These are phyloP conservation scores for Apiotrichum sp. DNA, from an alignment of 1,284 basidiomycete genomes.

Conservation along the genomic window DNA sequence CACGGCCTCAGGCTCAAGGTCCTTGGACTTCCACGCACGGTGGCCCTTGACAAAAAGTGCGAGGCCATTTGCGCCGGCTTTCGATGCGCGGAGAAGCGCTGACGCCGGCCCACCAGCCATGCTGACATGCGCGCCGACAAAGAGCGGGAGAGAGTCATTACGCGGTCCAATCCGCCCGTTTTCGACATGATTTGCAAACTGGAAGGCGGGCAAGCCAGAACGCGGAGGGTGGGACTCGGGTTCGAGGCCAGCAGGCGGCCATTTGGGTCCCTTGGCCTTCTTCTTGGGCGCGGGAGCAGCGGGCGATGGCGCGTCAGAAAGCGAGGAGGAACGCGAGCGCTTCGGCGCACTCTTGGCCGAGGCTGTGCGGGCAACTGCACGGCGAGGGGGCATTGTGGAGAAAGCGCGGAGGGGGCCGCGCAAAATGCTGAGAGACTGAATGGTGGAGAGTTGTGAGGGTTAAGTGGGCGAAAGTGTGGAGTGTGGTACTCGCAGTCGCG, in stretches of 20 bases:
- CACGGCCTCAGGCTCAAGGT: conserved; percentile 54
- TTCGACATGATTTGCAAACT: conserved; percentile 7
- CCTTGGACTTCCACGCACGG: conserved; percentile 65
- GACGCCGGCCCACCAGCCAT: conserved; percentile 73
- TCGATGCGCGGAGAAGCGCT: conserved; percentile 61
- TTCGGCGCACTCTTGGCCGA: conserved; percentile 2
- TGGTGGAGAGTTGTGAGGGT: not conserved
- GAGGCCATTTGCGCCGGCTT: conserved; percentile 72
- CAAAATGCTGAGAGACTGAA: not conserved
- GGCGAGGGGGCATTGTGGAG: conserved; percentile 4
- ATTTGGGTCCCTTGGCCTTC: conserved; percentile 16
- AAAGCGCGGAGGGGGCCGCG: not conserved
- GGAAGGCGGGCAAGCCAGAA: conserved; percentile 31
- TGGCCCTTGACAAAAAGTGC: conserved; percentile 80
- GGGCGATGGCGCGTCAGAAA: not conserved
- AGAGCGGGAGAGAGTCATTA: conserved; percentile 21
- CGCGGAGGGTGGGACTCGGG: conserved; percentile 35
- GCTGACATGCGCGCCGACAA: conserved; percentile 73
- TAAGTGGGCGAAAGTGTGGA: no score
- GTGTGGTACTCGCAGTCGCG: no score
- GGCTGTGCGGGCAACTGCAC: not conserved
- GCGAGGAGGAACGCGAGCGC: conserved; percentile 11
- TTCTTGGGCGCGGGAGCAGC: conserved; percentile 1
- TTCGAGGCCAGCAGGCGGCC: conserved; percentile 39
- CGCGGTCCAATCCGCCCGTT: conserved; percentile 23